phyloP scores from a whole-genome alignment of 202 grass and related monocot species.

The Panicum hallii region DNA sequence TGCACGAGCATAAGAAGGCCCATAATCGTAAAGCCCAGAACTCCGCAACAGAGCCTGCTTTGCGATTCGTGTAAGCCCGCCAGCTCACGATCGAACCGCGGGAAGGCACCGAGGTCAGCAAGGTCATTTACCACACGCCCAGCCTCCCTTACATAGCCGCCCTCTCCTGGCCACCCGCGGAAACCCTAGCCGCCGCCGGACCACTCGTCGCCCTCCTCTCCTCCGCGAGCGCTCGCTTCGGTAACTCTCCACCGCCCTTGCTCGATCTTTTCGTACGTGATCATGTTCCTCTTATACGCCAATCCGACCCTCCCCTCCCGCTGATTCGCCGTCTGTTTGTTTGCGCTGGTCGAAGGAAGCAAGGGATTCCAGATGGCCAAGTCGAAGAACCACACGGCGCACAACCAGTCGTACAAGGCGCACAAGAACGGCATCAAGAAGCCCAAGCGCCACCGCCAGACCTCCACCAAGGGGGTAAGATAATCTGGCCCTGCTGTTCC shows the following conservation, averaged over 20 bases:
- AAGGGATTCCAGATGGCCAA: slow-evolving; percentile 78
- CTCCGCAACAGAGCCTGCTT: not conserved
- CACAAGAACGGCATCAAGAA: slow-evolving; percentile 99
- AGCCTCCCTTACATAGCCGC: not conserved
- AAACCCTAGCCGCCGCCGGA: slow-evolving; percentile 44
- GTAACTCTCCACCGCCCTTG: not conserved
- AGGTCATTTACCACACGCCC: not conserved
- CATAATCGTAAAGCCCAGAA: not conserved
- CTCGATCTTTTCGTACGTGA: not conserved
- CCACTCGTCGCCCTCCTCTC: not conserved
- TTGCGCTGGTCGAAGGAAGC: not conserved
- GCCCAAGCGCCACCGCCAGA: slow-evolving; percentile 83
- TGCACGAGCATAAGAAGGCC: not conserved
- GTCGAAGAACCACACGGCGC: slow-evolving; percentile 99
- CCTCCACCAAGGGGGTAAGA: slow-evolving; percentile 92
- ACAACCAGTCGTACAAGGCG: slow-evolving; percentile 98
- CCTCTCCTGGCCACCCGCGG: not conserved
- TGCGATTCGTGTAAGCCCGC: not conserved
- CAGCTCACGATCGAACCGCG: not conserved
- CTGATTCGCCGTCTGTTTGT: slow-evolving; percentile 9
- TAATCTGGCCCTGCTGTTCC: not conserved
- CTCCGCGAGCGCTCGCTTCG: slow-evolving; percentile 9
- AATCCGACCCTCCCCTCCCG: too few species aligned
- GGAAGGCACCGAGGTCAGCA: not conserved
- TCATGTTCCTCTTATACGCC: not conserved